Conservation (phyloP, 345 rosid genomes). For the Acer negundo region DNA sequence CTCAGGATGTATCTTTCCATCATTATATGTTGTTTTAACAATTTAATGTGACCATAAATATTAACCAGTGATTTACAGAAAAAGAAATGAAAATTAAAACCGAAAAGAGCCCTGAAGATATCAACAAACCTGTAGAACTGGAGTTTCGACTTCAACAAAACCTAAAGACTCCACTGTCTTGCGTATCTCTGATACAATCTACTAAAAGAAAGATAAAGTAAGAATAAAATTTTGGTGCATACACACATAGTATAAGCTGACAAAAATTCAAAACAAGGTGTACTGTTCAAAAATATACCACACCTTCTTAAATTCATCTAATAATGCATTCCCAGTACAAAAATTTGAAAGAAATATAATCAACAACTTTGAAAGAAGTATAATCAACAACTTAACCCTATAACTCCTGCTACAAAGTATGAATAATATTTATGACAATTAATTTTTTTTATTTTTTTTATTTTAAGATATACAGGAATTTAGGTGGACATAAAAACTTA, state of each 20-base stretch:
- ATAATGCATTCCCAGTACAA: no score
- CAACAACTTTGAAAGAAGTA: background rate
- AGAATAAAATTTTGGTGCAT: conserved; percentile 2
- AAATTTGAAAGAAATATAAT: background rate
- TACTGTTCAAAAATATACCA: background rate
- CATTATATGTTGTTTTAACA: background rate
- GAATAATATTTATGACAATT: background rate
- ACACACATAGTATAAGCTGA: background rate
- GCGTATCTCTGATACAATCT: conserved; percentile 87
- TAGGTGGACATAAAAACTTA: background rate
- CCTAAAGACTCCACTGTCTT: conserved; percentile 77
- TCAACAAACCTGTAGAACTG: conserved; percentile 85
- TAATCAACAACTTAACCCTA: background rate
- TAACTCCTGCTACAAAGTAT: background rate
- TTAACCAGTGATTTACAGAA: background rate
- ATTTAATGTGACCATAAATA: background rate
- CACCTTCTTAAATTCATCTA: background rate
- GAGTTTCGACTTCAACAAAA: conserved; percentile 95
- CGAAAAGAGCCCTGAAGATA: conserved; percentile 20
- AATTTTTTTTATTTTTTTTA: background rate
- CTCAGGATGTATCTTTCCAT: background rate
- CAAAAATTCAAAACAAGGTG: background rate
- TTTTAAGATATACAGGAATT: background rate
- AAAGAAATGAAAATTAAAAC: conserved; percentile 14
- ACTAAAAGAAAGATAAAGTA: conserved; percentile 26